Conservation (phyloP, 2,329 filamentous ascomycete species). For the Alternaria incomplexa region DNA sequence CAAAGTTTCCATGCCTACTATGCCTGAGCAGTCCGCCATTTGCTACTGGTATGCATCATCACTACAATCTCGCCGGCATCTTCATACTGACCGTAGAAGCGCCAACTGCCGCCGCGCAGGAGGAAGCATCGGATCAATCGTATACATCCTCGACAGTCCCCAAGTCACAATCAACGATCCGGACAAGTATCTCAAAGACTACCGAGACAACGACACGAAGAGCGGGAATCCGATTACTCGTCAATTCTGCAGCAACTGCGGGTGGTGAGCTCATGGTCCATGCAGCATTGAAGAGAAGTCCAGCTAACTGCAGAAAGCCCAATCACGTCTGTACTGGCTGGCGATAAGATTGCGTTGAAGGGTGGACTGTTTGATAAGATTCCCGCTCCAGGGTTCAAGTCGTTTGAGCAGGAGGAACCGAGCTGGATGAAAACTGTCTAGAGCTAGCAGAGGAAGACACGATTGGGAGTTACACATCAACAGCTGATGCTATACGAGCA, state of each 20-base stretch:
- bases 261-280: slow-evolving; percentile 24
- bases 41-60: slow-evolving; percentile 37
- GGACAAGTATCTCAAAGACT: slow-evolving; percentile 28
- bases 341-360: slow-evolving; percentile 32
- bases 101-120: slow-evolving; percentile 40
- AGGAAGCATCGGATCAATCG: slow-evolving; percentile 24
- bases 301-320: slow-evolving; percentile 25
- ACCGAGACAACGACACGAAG: slow-evolving; percentile 34
- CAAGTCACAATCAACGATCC: slow-evolving; percentile 31
- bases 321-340: slow-evolving; percentile 19
- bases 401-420: slow-evolving; percentile 28
- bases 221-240: slow-evolving; percentile 35
- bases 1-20: slow-evolving; percentile 29
- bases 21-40: slow-evolving; percentile 28
- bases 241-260: slow-evolving; percentile 40
- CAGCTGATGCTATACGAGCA: background rate
- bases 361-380: slow-evolving; percentile 35
- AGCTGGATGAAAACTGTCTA: slow-evolving; percentile 28
- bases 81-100: slow-evolving; percentile 14
- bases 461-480: background rate
- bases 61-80: rapidly evolving
- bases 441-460: background rate
- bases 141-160: slow-evolving; percentile 29
- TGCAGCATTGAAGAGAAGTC: background rate
- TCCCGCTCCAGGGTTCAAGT: slow-evolving; percentile 17